These are phyloP conservation scores for Quercus engelmannii DNA, from an alignment of 306 rosid species.

Conservation along the genomic window DNA sequence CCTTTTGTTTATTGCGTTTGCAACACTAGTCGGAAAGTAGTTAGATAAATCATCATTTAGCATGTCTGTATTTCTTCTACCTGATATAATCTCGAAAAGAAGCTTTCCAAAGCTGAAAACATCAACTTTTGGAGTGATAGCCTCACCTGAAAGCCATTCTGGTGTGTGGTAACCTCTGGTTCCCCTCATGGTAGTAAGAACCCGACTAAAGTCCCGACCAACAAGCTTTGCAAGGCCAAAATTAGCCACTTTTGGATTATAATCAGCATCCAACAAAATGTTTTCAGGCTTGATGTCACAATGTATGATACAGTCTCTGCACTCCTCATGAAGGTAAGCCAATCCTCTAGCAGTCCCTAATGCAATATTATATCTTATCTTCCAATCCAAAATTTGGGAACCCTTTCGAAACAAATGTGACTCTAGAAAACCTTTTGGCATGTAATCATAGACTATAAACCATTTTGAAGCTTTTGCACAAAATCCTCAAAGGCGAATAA, in stretches of 20 bases:
- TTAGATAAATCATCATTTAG: neutral
- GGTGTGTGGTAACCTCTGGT: neutral
- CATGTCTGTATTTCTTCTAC: neutral
- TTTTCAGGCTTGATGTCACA: neutral
- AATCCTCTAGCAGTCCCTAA: neutral
- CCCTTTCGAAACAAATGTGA: neutral
- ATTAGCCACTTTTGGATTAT: neutral
- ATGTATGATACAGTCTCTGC: neutral
- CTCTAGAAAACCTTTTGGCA: conserved; percentile 21
- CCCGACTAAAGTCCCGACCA: neutral
- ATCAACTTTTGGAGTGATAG: neutral
- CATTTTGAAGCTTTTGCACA: neutral
- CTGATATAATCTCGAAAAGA: neutral
- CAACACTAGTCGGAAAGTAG: neutral
- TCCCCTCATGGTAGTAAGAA: neutral
- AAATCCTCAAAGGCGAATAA: no score
- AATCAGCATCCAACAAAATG: neutral
- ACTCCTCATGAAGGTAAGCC: neutral
- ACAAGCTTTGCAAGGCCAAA: neutral
- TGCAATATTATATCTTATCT: neutral
- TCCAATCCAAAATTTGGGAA: no score
- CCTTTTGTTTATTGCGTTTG: neutral
- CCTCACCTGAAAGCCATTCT: neutral
- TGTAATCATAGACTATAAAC: conserved; percentile 15
- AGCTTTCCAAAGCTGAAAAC: neutral